phyloP scores from a whole-genome alignment of 495 filamentous ascomycete genomes.

The Aspergillus olivimuriae region DNA sequence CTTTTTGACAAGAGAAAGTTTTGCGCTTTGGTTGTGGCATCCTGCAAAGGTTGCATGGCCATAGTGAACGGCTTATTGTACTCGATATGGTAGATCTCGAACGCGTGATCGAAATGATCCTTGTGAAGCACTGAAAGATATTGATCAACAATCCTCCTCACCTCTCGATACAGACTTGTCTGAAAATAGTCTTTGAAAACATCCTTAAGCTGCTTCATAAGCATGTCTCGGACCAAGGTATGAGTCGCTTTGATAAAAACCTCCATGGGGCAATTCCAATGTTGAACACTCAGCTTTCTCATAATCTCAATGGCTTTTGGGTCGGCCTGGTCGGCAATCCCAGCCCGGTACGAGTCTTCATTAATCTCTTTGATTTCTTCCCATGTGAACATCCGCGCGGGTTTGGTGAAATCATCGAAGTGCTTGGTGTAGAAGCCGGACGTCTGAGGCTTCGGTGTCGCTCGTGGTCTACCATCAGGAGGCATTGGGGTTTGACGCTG shows the following conservation, averaged over 20 bases:
- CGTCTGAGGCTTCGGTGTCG: background rate
- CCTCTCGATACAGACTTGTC: conserved; percentile 29
- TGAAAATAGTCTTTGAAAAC: conserved; percentile 32
- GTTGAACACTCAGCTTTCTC: conserved; percentile 28
- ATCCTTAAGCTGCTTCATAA: conserved; percentile 23
- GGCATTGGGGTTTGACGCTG: too few relatives aligned
- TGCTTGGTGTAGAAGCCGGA: conserved; percentile 9
- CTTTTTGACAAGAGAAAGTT: conserved; percentile 10
- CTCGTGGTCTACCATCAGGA: background rate
- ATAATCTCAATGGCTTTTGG: conserved; percentile 37
- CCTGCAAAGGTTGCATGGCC: conserved; percentile 18
- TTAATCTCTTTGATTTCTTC: conserved; percentile 28
- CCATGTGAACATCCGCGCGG: conserved; percentile 22
- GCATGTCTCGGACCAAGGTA: conserved; percentile 20
- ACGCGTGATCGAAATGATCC: conserved; percentile 16
- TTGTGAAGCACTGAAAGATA: conserved; percentile 21
- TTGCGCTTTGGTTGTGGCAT: conserved; percentile 6
- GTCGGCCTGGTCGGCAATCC: conserved; percentile 34
- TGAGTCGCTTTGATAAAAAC: conserved; percentile 25
- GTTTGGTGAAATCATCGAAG: conserved; percentile 12
- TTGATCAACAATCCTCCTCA: conserved; percentile 19
- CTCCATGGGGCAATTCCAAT: conserved; percentile 31
- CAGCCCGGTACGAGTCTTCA: conserved; percentile 30
- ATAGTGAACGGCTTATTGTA: conserved; percentile 31
- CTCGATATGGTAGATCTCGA: conserved; percentile 25